Evolutionary conservation across 441 rosid species (phyloP).

Genomic region (Lagerstroemia fauriei): DNA sequence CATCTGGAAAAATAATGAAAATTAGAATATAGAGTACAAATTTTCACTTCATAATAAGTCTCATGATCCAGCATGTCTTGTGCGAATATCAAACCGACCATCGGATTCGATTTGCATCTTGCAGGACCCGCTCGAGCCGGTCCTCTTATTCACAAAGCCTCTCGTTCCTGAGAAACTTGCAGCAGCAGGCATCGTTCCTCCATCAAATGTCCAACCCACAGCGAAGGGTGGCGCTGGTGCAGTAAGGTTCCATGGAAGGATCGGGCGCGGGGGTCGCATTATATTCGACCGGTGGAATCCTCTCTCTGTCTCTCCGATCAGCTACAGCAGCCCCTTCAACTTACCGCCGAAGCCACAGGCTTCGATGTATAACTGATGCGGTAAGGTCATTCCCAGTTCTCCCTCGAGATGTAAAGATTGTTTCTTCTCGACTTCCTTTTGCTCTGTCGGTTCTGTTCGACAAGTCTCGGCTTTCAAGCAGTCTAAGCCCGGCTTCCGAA

Average conservation of each 20-base stretch:
- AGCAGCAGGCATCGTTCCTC: slow-evolving; percentile 76
- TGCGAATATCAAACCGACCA: background rate
- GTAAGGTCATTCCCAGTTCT: background rate
- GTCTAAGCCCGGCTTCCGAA: background rate
- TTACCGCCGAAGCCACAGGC: slow-evolving; percentile 60
- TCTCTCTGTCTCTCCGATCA: slow-evolving; percentile 67
- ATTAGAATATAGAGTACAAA: no score
- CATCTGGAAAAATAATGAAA: background rate
- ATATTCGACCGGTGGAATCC: slow-evolving; percentile 93
- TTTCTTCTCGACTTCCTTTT: background rate
- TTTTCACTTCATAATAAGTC: no score
- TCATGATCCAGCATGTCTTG: background rate
- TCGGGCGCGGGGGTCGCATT: slow-evolving; percentile 94
- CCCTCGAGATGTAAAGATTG: background rate
- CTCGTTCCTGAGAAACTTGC: slow-evolving; percentile 85
- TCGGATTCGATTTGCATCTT: background rate
- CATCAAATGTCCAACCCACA: slow-evolving; percentile 46
- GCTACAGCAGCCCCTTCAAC: slow-evolving; percentile 62
- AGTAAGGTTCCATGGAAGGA: slow-evolving; percentile 66
- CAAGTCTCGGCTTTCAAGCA: background rate
- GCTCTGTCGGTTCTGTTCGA: background rate
- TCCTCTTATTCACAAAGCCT: slow-evolving; percentile 82
- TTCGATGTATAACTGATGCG: slow-evolving; percentile 46
- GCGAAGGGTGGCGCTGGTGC: slow-evolving; percentile 46
- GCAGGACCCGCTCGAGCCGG: slow-evolving; percentile 92